Evolutionary conservation across 2,329 filamentous ascomycete species (phyloP).

Genomic region (Diaporthe velutina): DNA sequence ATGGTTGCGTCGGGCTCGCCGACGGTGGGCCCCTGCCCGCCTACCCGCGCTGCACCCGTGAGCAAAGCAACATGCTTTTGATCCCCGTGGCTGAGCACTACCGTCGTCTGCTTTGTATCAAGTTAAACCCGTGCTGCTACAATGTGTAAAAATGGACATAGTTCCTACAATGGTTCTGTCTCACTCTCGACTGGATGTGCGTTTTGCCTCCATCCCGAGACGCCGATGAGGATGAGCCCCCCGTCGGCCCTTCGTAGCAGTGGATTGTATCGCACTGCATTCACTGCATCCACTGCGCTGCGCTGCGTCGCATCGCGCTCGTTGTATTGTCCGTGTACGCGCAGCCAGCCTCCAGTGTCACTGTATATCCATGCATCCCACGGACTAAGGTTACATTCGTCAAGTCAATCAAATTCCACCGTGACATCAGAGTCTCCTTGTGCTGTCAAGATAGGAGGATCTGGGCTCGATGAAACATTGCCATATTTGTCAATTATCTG

Average conservation of each 20-base stretch:
- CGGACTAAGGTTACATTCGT: conserved; percentile 17
- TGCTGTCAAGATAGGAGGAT: not conserved
- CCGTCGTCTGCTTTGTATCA: not conserved
- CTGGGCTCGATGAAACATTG: conserved; percentile 20
- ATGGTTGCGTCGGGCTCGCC: conserved; percentile 25
- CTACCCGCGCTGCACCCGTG: not conserved
- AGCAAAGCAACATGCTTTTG: conserved; percentile 1
- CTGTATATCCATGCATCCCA: conserved; percentile 5
- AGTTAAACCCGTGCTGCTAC: not conserved
- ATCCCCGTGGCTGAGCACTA: conserved; percentile 1
- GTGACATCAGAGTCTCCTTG: not conserved
- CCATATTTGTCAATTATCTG: not conserved
- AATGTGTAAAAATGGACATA: conserved; percentile 11
- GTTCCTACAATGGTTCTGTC: not conserved
- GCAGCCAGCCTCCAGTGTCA: not conserved
- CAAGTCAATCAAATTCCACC: conserved; percentile 4
- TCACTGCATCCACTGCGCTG: not conserved
- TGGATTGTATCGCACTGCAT: not conserved
- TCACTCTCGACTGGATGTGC: not conserved
- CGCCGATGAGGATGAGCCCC: not conserved
- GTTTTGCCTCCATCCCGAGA: conserved; percentile 16
- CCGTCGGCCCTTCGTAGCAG: not conserved
- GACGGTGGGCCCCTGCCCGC: conserved; percentile 11
- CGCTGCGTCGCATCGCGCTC: not conserved
- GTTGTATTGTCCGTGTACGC: not conserved